Conservation (phyloP, 208 protist genomes). For the Leishmania arabica region DNA sequence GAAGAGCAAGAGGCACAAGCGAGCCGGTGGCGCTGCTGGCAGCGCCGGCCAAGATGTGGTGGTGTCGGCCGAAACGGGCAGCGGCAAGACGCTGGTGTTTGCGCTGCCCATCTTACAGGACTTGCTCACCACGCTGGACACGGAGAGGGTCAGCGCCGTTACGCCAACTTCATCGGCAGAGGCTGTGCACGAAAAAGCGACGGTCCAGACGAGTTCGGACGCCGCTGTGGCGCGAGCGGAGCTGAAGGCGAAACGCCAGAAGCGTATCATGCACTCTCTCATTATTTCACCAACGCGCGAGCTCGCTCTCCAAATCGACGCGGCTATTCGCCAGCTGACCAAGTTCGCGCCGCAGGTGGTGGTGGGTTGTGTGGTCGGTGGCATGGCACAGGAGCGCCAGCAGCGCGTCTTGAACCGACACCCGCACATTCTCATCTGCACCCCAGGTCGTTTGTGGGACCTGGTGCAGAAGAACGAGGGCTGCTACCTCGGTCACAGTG, state of each 20-base stretch:
- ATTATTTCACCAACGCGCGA: conserved; percentile 98
- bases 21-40: not conserved
- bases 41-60: conserved; percentile 68
- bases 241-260: conserved; percentile 2
- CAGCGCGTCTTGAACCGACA: conserved; percentile 90
- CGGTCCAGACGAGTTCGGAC: not conserved
- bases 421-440: conserved; percentile 93
- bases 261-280: conserved; percentile 86
- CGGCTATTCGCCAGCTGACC: conserved; percentile 65
- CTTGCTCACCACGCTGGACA: conserved; percentile 39
- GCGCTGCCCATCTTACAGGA: conserved; percentile 94
- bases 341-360: conserved; percentile 59
- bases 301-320: conserved; percentile 97
- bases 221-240: conserved; percentile 1
- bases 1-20: conserved; percentile 27
- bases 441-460: conserved; percentile 89
- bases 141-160: conserved; percentile 9
- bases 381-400: conserved; percentile 90
- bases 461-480: conserved; percentile 89
- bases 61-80: conserved; percentile 94
- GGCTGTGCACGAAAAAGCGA: not conserved
- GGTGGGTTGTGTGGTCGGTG: conserved; percentile 85
- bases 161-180: not conserved
- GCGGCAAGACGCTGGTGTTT: conserved; percentile 98
- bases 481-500: conserved; percentile 95